Conservation (phyloP, 192 early-diverging fungal species). For the Gryganskiella cystojenkinii region DNA sequence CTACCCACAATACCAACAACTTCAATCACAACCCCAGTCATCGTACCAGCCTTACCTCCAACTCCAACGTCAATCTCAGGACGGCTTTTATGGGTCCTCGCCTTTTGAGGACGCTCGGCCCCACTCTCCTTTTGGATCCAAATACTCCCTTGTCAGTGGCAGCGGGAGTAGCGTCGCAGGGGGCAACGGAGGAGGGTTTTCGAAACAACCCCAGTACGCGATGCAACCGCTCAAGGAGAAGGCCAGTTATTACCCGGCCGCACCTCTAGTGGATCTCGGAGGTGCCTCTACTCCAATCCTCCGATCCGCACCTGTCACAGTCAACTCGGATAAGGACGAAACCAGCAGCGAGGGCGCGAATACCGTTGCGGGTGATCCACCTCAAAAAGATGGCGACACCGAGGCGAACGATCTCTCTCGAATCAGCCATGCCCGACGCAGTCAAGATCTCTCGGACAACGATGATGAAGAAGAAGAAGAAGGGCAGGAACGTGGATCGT, state of each 20-base stretch:
- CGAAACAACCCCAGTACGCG: constrained; percentile 5
- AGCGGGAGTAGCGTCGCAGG: constrained; percentile 1
- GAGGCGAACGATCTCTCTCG: too few species aligned
- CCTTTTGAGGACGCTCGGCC: constrained; percentile 22
- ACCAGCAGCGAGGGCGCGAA: neutral
- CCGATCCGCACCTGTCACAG: neutral
- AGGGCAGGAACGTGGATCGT: constrained; percentile 37
- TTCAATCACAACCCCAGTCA: neutral
- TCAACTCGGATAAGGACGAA: neutral
- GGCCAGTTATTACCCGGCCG: neutral
- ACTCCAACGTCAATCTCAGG: neutral
- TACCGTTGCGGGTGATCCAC: neutral
- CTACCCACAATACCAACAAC: constrained; percentile 9
- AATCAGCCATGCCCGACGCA: too few species aligned
- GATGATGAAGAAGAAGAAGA: constrained; percentile 43
- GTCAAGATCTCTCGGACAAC: too few species aligned
- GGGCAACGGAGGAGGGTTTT: constrained; percentile 16
- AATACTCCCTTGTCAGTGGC: constrained; percentile 22
- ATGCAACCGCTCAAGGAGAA: constrained; percentile 9
- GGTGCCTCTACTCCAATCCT: neutral
- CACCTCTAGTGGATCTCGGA: neutral
- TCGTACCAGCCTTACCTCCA: constrained; percentile 25
- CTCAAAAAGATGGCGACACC: too few species aligned
- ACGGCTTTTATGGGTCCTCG: too few species aligned
- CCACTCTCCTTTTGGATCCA: neutral